These are phyloP conservation scores for Vaccinium darrowii DNA, from an alignment of 148 eudicot genomes.

Conservation along the genomic window DNA sequence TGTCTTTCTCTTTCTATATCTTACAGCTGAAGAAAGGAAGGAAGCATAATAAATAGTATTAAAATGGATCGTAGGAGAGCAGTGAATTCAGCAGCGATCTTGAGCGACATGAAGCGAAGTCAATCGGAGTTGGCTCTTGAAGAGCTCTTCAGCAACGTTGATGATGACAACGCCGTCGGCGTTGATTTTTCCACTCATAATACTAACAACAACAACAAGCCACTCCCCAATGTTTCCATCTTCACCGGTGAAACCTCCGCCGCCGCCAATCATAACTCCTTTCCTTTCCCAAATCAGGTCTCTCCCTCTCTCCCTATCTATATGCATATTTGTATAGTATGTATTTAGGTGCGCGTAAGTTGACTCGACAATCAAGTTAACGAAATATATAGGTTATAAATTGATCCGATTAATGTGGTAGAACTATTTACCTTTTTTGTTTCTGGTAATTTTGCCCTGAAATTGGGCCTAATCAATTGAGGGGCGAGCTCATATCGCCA, in stretches of 20 bases:
- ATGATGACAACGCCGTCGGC: not conserved
- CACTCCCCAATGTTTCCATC: not conserved
- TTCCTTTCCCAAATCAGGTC: conserved; percentile 10
- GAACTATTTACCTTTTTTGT: not conserved
- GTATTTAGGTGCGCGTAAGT: too few species aligned
- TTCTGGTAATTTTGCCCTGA: not conserved
- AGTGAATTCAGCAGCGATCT: not conserved
- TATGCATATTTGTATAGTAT: too few species aligned
- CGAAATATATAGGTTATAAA: not conserved
- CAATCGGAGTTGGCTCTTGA: conserved; percentile 22
- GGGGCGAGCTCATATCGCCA: not conserved
- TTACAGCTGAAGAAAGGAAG: not conserved
- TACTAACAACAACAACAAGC: not conserved
- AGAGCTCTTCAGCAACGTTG: conserved; percentile 12
- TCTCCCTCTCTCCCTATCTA: not conserved
- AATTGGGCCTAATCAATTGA: not conserved
- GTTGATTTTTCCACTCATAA: not conserved
- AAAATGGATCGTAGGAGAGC: not conserved
- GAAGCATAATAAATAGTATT: not conserved
- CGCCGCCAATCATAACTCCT: not conserved
- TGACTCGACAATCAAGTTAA: too few species aligned
- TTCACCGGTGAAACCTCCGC: not conserved
- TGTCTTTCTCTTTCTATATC: not conserved
- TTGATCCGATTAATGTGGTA: not conserved
- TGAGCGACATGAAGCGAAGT: conserved; percentile 23